Evolutionary conservation across 768 basidiomycete species (phyloP), one percentile per base, ranked within the genome.

Genomic region (Leccinum arenicola): DNA sequence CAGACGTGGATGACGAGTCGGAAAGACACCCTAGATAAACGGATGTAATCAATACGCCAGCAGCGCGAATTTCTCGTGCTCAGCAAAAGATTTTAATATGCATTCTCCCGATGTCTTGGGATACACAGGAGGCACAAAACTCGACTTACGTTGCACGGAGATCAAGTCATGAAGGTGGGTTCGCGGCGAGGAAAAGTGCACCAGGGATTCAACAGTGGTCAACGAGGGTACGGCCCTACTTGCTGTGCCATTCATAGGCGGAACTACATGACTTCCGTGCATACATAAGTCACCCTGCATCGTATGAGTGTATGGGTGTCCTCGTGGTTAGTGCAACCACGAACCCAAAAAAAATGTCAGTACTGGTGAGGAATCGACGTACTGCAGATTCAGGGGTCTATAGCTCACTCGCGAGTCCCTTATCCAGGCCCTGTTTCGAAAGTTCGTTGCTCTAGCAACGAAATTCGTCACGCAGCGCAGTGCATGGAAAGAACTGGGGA

Each of bases 361-460:
- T 71, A 61, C 59, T 72, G 69, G 70, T 71, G 57, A 68, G 70
- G 50, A 50, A 48, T 65, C 57, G 36, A 65, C 40, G 35, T 55
- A 62, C 49, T 62, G 57, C 17, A 54, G 56, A 53, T 27, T 45
- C 57, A 47, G 53, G 19, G 45, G 50, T 19, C 51, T 40, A 55
- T 61, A 45, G 55, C 70, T 71, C 57, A 71, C 57, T 58, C 29
- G 54, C 25, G 12, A 40, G 54, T 23, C 31, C 52, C 38, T 50
- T 43, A 59, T 61, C 19, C 52, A 71, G 70, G 63, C 57, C 43
- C 49, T 70, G 50, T 56, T 71, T 50, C 68, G 49, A 55, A 63
- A 38, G 45, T 56, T 72, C 61, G 57, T 72, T 62, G 59, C 54
- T 25, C 54, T 68, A 35, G 67, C 65, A 15, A 61, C 67, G 60